These are phyloP conservation scores for Emergomyces africanus DNA, from an alignment of 2,329 filamentous ascomycete species.

Conservation along the genomic window DNA sequence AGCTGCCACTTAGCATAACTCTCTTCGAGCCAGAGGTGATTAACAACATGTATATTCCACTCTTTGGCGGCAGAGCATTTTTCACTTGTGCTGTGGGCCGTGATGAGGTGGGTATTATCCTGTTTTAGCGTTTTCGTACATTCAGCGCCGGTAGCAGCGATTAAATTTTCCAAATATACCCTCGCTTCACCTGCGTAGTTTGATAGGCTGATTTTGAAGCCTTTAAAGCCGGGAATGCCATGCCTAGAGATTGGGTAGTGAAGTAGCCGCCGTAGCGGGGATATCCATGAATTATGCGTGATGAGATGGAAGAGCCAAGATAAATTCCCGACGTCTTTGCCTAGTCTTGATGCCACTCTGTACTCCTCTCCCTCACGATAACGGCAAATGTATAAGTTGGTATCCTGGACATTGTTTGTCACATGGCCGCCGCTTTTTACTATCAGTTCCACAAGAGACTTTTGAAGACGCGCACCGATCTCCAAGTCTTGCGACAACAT, in stretches of 20 bases:
- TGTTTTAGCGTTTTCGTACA: constrained; percentile 93
- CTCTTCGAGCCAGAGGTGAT: constrained; percentile 96
- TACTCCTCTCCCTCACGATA: constrained; percentile 76
- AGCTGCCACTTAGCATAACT: constrained; percentile 82
- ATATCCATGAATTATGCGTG: constrained; percentile 77
- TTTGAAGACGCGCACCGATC: constrained; percentile 52
- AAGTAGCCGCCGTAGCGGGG: constrained; percentile 65
- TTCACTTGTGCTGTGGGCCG: constrained; percentile 76
- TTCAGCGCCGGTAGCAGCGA: constrained; percentile 68
- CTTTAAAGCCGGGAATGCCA: constrained; percentile 67
- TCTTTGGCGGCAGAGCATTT: constrained; percentile 87
- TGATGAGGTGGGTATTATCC: constrained; percentile 92
- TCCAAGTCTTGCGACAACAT: constrained; percentile 64
- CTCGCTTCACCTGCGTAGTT: constrained; percentile 95
- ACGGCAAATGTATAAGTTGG: constrained; percentile 76
- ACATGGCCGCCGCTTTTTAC: constrained; percentile 56
- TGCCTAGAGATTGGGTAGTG: constrained; percentile 76
- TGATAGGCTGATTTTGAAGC: constrained; percentile 72
- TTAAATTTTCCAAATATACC: constrained; percentile 84
- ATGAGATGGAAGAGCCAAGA: constrained; percentile 92
- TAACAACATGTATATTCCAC: constrained; percentile 82
- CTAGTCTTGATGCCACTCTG: constrained; percentile 56
- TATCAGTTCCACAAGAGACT: constrained; percentile 60
- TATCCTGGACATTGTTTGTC: constrained; percentile 51
- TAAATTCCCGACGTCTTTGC: constrained; percentile 80